Evolutionary conservation across 768 basidiomycete species (phyloP), one percentile per base, ranked within the genome.

Genomic region (Kwoniella dendrophila): DNA sequence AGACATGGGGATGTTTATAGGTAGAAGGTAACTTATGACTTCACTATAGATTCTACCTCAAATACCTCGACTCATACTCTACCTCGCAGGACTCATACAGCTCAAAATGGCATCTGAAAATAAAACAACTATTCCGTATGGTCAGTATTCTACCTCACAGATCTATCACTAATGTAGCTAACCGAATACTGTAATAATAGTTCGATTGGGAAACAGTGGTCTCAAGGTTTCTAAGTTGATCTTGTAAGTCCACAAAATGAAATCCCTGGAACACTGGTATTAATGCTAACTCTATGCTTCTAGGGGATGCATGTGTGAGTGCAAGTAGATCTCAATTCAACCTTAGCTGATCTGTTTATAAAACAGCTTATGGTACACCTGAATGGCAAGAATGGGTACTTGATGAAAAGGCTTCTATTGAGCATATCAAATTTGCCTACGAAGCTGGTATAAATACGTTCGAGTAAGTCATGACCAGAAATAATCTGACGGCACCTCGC

Each of bases 151-250:
- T n/a, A n/a, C n/a, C n/a, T n/a, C 29, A 22, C 16, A 24, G 6
- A n/a, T 30, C 47, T 3, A 12, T 48, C 22, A 29, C 22, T 51
- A 22, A 32, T 38, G 36, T 38, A 38, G 36, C 8, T 8, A 20
- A 26, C 22, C 12, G 18, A 26, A 45, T 26, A 32, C 26, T 27
- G 8, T 30, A 49, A 51, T 27, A 2, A 58, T 36, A 63, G 67
- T 68, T 52, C 56, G 82, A 43, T 79, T 85, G 20, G 85, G 87
- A 79, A 85, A 83, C 4, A 86, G 84, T 0, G 87, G 86, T 2
- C 76, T 88, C 47, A 86, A 86, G 66, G 83, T 87, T 0, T 86
- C 86, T 26, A 84, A 82, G 75, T 82, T 87, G 49, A 86, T 87
- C 53, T 79, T 88, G 1, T 87, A 85, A 10, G 83, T 86, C 33